These are phyloP conservation scores for Westerdykella sp. DNA, from an alignment of 2,329 filamentous ascomycete genomes.

Conservation along the genomic window DNA sequence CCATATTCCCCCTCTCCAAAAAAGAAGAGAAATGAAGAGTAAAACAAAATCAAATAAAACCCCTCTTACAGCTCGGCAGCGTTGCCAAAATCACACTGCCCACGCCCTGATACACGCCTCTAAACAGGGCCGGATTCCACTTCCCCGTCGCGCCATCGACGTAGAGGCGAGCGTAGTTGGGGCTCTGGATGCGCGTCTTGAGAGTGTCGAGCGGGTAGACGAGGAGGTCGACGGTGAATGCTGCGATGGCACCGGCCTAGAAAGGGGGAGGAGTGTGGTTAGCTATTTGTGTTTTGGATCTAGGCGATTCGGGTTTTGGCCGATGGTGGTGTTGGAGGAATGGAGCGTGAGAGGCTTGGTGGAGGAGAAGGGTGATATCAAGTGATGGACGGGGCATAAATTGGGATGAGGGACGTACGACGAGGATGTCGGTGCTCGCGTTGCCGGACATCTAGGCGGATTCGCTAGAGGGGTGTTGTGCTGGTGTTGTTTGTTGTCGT, in stretches of 20 bases:
- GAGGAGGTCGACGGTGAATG: slow-evolving; percentile 77
- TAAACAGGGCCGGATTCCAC: slow-evolving; percentile 54
- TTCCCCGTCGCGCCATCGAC: slow-evolving; percentile 51
- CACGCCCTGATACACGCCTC: slow-evolving; percentile 79
- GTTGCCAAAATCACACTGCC: slow-evolving; percentile 81
- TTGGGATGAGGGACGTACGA: slow-evolving; percentile 41
- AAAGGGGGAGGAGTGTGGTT: not conserved
- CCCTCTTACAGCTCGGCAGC: slow-evolving; percentile 70
- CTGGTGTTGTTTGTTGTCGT: too few relatives aligned
- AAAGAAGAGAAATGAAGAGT: too few relatives aligned
- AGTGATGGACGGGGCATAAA: not conserved
- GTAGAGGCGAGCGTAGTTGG: slow-evolving; percentile 64
- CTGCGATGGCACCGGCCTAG: slow-evolving; percentile 79
- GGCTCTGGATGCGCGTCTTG: slow-evolving; percentile 79
- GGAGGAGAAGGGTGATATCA: not conserved
- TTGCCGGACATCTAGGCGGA: slow-evolving; percentile 27
- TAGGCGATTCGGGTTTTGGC: not conserved
- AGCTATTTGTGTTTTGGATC: too few relatives aligned
- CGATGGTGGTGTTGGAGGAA: not conserved
- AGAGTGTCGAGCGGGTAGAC: slow-evolving; percentile 86
- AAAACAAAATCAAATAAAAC: too few relatives aligned
- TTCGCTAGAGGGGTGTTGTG: too few relatives aligned
- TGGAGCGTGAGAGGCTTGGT: not conserved
- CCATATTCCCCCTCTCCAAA: too few relatives aligned
- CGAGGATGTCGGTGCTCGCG: slow-evolving; percentile 51